These are phyloP conservation scores for Hawksworthiomyces lignivorus DNA, from an alignment of 2,329 filamentous ascomycete species.

Conservation along the genomic window DNA sequence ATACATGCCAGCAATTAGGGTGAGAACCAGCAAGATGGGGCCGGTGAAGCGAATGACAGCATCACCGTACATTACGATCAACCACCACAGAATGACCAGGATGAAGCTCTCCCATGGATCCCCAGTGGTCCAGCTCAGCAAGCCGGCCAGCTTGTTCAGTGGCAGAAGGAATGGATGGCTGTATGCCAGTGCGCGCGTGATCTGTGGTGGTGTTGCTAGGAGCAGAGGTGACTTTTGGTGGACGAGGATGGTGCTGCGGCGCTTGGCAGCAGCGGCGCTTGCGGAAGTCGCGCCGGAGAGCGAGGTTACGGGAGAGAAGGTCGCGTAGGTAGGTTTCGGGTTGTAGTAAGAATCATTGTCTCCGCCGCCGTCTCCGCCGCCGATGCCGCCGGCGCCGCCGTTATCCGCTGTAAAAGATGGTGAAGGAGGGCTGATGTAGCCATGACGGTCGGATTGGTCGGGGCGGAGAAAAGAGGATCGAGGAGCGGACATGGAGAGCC, in stretches of 20 bases:
- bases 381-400: constrained; percentile 12
- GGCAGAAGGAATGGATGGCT: constrained; percentile 91
- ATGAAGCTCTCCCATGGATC: constrained; percentile 98
- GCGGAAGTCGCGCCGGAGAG: constrained; percentile 53
- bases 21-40: constrained; percentile 71
- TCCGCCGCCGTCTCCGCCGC: constrained; percentile 16
- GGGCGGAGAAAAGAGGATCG: constrained; percentile 25
- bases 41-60: constrained; percentile 72
- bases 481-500: constrained; percentile 46
- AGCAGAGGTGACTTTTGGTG: constrained; percentile 94
- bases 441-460: constrained; percentile 20
- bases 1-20: constrained; percentile 88
- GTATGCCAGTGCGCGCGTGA: constrained; percentile 89
- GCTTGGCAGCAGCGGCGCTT: constrained; percentile 54
- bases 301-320: constrained; percentile 80
- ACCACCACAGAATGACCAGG: constrained; percentile 79
- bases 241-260: constrained; percentile 85
- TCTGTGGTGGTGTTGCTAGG: constrained; percentile 85
- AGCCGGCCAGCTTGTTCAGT: constrained; percentile 73
- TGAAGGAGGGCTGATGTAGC: constrained; percentile 18
- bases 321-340: constrained; percentile 67
- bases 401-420: constrained; percentile 13
- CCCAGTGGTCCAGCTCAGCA: constrained; percentile 87
- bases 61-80: constrained; percentile 77
- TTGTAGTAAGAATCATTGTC: constrained; percentile 24